These are phyloP conservation scores for Aspergillus sp. DNA, from an alignment of 2,329 filamentous ascomycete species.

Conservation along the genomic window DNA sequence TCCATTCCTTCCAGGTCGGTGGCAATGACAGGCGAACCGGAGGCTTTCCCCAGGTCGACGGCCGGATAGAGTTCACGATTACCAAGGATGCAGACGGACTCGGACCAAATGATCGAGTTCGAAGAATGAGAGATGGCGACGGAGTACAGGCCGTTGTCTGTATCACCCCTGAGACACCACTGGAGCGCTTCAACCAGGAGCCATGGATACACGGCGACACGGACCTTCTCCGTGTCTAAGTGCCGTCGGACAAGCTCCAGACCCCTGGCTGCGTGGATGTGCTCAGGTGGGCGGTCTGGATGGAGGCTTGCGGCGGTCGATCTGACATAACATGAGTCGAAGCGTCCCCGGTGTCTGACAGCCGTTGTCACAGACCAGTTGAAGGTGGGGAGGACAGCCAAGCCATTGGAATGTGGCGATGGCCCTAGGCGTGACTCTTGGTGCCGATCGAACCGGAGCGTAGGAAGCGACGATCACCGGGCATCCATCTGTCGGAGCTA, in stretches of 20 bases:
- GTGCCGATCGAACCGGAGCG: too few relatives aligned
- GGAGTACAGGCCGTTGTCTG: background rate
- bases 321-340: background rate
- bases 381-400: too few relatives aligned
- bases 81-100: background rate
- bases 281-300: background rate
- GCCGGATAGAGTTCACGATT: background rate
- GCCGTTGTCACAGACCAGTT: background rate
- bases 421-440: too few relatives aligned
- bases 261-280: background rate
- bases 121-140: background rate
- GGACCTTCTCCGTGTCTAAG: background rate
- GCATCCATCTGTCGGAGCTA: too few relatives aligned
- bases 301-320: background rate
- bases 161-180: background rate
- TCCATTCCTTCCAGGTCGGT: too few relatives aligned
- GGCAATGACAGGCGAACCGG: background rate
- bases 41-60: background rate
- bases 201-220: background rate
- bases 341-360: background rate
- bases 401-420: too few relatives aligned
- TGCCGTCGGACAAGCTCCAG: background rate
- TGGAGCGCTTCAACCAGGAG: background rate
- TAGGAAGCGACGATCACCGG: too few relatives aligned
- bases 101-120: background rate